phyloP scores from a whole-genome alignment of 371 early-diverging fungal species.

The Mucor circinelloides region DNA sequence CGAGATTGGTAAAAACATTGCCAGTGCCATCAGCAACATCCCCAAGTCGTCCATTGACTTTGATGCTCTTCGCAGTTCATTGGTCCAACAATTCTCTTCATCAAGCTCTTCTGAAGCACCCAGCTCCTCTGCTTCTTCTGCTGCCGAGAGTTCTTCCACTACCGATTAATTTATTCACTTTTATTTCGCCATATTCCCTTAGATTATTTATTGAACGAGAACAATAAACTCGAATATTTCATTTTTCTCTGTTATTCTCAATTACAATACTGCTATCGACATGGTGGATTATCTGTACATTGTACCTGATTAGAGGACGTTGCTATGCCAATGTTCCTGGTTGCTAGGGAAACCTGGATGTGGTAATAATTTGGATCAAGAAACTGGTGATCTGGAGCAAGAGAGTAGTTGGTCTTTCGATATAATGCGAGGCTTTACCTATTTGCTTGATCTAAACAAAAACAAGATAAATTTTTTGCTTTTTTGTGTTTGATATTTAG shows the following conservation, averaged over 20 bases:
- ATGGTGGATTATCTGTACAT: neutral
- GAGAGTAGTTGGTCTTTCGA: too few species aligned
- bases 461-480: neutral
- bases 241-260: neutral
- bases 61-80: neutral
- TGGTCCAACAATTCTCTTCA: neutral
- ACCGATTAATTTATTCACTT: neutral
- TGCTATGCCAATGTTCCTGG: neutral
- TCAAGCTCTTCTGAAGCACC: neutral
- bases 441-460: too few species aligned
- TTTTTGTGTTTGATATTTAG: neutral
- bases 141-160: neutral
- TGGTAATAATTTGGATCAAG: neutral
- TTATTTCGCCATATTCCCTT: neutral
- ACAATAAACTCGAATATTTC: neutral
- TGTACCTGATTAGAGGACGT: neutral
- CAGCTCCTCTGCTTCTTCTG: neutral
- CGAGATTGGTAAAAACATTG: neutral
- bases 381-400: too few species aligned
- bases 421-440: too few species aligned
- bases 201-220: neutral
- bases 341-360: neutral
- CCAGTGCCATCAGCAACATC: neutral
- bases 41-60: neutral
- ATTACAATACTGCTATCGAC: neutral